Evolutionary conservation across 176 grass and related monocot genomes (phyloP).

Genomic region (Panicum miliaceum): DNA sequence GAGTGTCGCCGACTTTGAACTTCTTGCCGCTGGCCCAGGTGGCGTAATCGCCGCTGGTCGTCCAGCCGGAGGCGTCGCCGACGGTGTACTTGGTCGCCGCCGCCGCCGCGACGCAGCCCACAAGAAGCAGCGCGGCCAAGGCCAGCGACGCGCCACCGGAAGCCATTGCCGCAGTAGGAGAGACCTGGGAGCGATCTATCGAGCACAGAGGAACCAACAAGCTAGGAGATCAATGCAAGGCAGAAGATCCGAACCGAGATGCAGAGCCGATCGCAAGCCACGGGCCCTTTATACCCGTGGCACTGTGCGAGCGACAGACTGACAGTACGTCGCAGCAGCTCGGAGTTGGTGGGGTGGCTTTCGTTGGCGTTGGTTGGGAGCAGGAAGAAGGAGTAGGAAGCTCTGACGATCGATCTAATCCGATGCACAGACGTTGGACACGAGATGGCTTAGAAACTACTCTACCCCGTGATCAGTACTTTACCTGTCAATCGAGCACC

Average conservation of each 20-base stretch:
- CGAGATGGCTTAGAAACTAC: slow-evolving; percentile 47
- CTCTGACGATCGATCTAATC: background rate
- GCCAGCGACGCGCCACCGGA: slow-evolving; percentile 36
- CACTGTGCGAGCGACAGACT: background rate
- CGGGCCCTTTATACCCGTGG: slow-evolving; percentile 49
- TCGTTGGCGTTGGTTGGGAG: slow-evolving; percentile 57
- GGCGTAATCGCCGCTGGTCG: slow-evolving; percentile 62
- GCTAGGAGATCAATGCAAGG: slow-evolving; percentile 3
- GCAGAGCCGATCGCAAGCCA: slow-evolving; percentile 2
- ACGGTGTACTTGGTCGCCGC: slow-evolving; percentile 71
- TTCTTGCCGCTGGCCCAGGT: slow-evolving; percentile 73
- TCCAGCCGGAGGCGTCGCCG: slow-evolving; percentile 76
- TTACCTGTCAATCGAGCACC: background rate
- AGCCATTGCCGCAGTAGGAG: slow-evolving; percentile 46
- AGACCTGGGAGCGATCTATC: background rate
- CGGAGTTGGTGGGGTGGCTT: slow-evolving; percentile 56
- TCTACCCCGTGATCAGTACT: background rate
- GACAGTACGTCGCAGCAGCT: slow-evolving; percentile 44
- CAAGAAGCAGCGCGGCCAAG: slow-evolving; percentile 54
- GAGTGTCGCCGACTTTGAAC: slow-evolving; percentile 51
- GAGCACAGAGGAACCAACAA: background rate
- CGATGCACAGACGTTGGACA: background rate
- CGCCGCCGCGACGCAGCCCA: slow-evolving; percentile 41
- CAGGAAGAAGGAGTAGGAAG: slow-evolving; percentile 38
- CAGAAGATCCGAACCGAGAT: background rate